Conservation (phyloP, 805 yeast species). For the Lipomyces orientalis region DNA sequence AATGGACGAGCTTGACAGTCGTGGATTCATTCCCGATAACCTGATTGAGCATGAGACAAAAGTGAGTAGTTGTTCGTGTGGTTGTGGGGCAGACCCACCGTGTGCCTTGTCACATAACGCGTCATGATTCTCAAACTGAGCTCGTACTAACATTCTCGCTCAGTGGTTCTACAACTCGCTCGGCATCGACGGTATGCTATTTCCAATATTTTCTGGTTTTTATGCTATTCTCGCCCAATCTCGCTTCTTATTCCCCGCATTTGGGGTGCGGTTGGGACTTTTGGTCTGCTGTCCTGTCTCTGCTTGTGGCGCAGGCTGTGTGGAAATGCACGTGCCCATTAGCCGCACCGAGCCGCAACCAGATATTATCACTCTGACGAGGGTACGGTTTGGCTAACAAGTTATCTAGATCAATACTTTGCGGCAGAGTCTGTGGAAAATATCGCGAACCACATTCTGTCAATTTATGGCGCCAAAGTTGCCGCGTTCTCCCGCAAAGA, state of each 20-base stretch:
- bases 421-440: constrained; percentile 82
- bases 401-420: constrained; percentile 65
- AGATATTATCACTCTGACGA: not conserved
- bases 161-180: constrained; percentile 83
- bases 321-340: not conserved
- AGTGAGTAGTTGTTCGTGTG: constrained; percentile 33
- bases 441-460: constrained; percentile 82
- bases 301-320: not conserved
- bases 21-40: constrained; percentile 88
- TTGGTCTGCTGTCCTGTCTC: not conserved
- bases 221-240: not conserved
- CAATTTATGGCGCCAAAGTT: constrained; percentile 89
- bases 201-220: not conserved
- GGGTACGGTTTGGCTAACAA: not conserved
- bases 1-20: constrained; percentile 75
- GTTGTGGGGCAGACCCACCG: not conserved
- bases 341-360: not conserved
- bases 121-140: not conserved
- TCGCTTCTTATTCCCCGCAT: not conserved
- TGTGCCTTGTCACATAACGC: not conserved
- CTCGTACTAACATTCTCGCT: not conserved
- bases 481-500: constrained; percentile 77
- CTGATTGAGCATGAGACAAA: constrained; percentile 83
- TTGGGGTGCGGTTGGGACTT: not conserved
- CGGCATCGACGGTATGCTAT: constrained; percentile 71